These are phyloP conservation scores for Lentinus tigrinus DNA, from an alignment of 768 basidiomycete species.

Conservation along the genomic window DNA sequence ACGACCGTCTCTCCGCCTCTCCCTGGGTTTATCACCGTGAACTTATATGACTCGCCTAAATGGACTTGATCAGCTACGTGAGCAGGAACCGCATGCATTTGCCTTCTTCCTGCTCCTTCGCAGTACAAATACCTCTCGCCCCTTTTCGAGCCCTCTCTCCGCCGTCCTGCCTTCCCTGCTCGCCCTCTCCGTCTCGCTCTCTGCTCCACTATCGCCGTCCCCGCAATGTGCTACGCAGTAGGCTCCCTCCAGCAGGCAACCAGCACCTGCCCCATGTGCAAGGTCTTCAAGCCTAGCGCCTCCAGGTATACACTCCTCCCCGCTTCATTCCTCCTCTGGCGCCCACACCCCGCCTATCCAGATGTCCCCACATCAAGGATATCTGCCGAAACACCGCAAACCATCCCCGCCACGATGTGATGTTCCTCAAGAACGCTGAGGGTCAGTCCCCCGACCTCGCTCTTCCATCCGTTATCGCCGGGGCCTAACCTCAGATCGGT, in stretches of 20 bases:
- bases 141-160: constrained; percentile 25
- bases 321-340: constrained; percentile 16
- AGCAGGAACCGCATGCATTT: constrained; percentile 40
- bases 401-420: constrained; percentile 77
- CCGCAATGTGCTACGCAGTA: constrained; percentile 69
- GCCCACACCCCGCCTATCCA: constrained; percentile 33
- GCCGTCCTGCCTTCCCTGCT: constrained; percentile 25
- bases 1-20: constrained; percentile 19
- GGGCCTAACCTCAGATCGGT: constrained; percentile 18
- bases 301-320: constrained; percentile 43
- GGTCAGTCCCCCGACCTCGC: constrained; percentile 47
- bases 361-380: constrained; percentile 76
- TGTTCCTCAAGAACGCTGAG: constrained; percentile 86
- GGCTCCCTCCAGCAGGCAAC: constrained; percentile 69
- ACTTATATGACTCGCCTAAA: constrained; percentile 32
- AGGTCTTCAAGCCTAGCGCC: constrained; percentile 64
- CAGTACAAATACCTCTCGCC: constrained; percentile 41
- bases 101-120: constrained; percentile 35
- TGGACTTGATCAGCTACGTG: constrained; percentile 39
- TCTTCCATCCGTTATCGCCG: constrained; percentile 19
- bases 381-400: constrained; percentile 70
- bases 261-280: constrained; percentile 80
- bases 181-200: constrained; percentile 18
- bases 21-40: constrained; percentile 23
- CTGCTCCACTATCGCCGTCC: constrained; percentile 6